Evolutionary conservation across 2,329 filamentous ascomycete genomes (phyloP), one percentile per base, ranked within the genome.

Genomic region (Daldinia sp.): DNA sequence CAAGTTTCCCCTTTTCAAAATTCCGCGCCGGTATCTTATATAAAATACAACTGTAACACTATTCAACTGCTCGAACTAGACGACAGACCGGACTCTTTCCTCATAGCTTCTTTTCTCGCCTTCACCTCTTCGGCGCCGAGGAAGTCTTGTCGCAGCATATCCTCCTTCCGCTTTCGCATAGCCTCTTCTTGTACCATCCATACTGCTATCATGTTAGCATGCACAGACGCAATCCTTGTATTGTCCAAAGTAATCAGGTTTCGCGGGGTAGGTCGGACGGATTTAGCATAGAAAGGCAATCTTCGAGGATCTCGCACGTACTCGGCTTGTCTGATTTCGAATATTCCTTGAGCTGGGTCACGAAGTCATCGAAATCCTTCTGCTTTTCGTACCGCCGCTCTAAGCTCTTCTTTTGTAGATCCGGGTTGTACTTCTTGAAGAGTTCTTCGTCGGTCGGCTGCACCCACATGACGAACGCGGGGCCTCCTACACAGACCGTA

Each of bases 311-410:
- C 5, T 43, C 11, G 53, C 15, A 64, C 90, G 64, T 83, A 96
- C 93, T 96, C 41, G 92, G 92, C 80, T 94, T 97, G 74, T 96
- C 90, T 11, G 90, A 95, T 80, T 94, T 96, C 23, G 92, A 91
- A 76, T 94, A 92, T 71, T 94, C 87, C 83, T 96, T 97, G 75
- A 99, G 78, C 71, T 89, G 88, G 49, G 75, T 85, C 25, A 97
- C 91, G 73, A 97, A 98, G 58, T 93, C 86, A 74, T 97, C 91
- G 71, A 97, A 97, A 61, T 97, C 93, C 77, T 94, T 85, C 74
- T 95, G 87, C 63, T 86, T 86, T 75, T 90, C 87, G 60, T 90
- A 83, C 15, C 93, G 86, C 61, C 89, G 86, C 77, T 94, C 93
- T n/a, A 96, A 81, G 65, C 91, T 93, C 73, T 91, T 87, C 77